Evolutionary conservation across 2,329 filamentous ascomycete genomes (phyloP).

Genomic region (Coniochaeta prunicola): DNA sequence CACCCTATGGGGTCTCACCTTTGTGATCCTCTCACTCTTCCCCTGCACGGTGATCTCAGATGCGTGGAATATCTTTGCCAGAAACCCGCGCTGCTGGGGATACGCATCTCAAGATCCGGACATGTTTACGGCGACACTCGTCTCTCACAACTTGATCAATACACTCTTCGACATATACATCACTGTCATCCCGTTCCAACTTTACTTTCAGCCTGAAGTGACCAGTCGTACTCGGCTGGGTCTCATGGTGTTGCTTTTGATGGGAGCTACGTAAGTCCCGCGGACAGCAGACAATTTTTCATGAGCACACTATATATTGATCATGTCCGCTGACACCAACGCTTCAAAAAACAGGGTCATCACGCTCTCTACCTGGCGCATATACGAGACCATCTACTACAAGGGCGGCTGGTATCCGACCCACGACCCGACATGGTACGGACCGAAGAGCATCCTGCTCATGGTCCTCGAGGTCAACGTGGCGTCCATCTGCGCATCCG

Average conservation of each 20-base stretch:
- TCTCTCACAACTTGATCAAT: slow-evolving; percentile 13
- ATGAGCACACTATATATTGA: not conserved
- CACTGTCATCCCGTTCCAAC: slow-evolving; percentile 8
- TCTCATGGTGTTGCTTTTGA: slow-evolving; percentile 8
- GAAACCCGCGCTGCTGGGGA: slow-evolving; percentile 7
- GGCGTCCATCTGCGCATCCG: slow-evolving; percentile 17
- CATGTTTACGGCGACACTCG: slow-evolving; percentile 9
- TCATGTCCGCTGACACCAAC: not conserved
- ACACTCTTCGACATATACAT: slow-evolving; percentile 14
- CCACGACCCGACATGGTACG: slow-evolving; percentile 20
- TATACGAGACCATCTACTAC: slow-evolving; percentile 13
- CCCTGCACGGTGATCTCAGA: slow-evolving; percentile 8
- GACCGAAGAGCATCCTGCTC: slow-evolving; percentile 14
- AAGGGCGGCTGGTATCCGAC: slow-evolving; percentile 13
- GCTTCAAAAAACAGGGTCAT: slow-evolving; percentile 11
- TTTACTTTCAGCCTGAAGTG: slow-evolving; percentile 8
- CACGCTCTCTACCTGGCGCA: slow-evolving; percentile 15
- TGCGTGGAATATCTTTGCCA: slow-evolving; percentile 8
- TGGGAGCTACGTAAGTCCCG: slow-evolving; percentile 8
- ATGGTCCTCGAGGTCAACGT: slow-evolving; percentile 19
- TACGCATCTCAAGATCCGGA: slow-evolving; percentile 9
- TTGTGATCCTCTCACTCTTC: slow-evolving; percentile 9
- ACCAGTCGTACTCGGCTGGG: slow-evolving; percentile 7
- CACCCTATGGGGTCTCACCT: slow-evolving; percentile 9
- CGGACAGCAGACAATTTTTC: not conserved